phyloP scores from a whole-genome alignment of 768 basidiomycete species.

The Rhodotorula kratochvilovae region DNA sequence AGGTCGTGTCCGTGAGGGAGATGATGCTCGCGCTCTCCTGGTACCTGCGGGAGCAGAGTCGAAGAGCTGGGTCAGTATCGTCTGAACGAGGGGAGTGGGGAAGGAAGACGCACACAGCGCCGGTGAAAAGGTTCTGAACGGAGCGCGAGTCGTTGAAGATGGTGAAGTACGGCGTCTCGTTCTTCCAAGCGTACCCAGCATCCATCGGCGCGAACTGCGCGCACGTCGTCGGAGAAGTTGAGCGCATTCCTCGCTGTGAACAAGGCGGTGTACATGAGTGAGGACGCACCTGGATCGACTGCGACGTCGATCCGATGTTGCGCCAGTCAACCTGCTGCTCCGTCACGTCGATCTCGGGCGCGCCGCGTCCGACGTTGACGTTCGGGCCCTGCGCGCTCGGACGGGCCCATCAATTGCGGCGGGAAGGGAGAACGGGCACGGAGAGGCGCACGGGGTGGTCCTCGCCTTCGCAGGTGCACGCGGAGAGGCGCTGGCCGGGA shows the following conservation, averaged over 20 bases:
- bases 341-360: slow-evolving; percentile 60
- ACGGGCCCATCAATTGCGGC: neutral
- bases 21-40: slow-evolving; percentile 34
- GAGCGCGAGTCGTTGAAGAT: slow-evolving; percentile 53
- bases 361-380: slow-evolving; percentile 61
- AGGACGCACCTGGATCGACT: slow-evolving; percentile 61
- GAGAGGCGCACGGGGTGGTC: slow-evolving; percentile 75
- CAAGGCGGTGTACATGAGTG: too few relatives aligned
- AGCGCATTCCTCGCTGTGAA: too few relatives aligned
- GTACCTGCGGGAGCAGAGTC: slow-evolving; percentile 6
- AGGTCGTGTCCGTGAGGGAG: slow-evolving; percentile 29
- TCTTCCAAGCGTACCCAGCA: slow-evolving; percentile 60
- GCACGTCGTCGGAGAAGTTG: slow-evolving; percentile 45
- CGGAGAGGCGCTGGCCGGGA: slow-evolving; percentile 77
- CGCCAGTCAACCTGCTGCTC: slow-evolving; percentile 55
- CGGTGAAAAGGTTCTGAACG: slow-evolving; percentile 15
- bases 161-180: slow-evolving; percentile 55
- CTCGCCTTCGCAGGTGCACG: slow-evolving; percentile 76
- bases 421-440: slow-evolving; percentile 49
- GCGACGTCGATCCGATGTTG: slow-evolving; percentile 63
- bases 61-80: too few relatives aligned
- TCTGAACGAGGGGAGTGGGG: too few relatives aligned
- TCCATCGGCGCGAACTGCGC: slow-evolving; percentile 57
- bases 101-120: neutral
- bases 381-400: slow-evolving; percentile 51